phyloP scores from a whole-genome alignment of 2,329 filamentous ascomycete species.

The Trichoderma brevicompactum region DNA sequence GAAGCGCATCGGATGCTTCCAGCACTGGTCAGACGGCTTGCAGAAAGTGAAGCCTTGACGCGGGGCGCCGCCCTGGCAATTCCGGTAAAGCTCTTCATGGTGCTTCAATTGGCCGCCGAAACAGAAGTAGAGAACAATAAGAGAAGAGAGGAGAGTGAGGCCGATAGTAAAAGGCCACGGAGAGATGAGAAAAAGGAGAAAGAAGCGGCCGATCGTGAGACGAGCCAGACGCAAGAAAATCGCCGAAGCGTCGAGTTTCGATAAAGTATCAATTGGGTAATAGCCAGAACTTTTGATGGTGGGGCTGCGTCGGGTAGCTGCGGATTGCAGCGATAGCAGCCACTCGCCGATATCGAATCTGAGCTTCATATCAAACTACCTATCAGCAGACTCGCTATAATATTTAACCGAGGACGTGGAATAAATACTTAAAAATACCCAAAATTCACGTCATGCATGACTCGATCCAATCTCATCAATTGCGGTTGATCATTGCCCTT shows the following conservation, averaged over 20 bases:
- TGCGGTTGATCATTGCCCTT: background rate
- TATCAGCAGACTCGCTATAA: slow-evolving; percentile 5
- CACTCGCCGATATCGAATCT: slow-evolving; percentile 35
- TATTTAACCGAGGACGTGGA: slow-evolving; percentile 10
- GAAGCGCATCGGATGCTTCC: slow-evolving; percentile 40
- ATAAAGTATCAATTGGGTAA: slow-evolving; percentile 29
- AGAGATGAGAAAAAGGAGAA: slow-evolving; percentile 10
- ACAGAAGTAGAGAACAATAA: background rate
- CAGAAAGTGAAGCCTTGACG: slow-evolving; percentile 34
- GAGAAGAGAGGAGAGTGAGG: background rate
- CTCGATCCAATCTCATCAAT: background rate
- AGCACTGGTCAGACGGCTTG: slow-evolving; percentile 27
- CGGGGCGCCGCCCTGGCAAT: slow-evolving; percentile 40
- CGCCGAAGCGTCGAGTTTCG: slow-evolving; percentile 9
- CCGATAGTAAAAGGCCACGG: slow-evolving; percentile 13
- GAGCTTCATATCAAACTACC: background rate
- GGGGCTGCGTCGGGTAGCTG: slow-evolving; percentile 35
- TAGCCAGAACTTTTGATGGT: slow-evolving; percentile 30
- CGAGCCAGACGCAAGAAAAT: background rate
- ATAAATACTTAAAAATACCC: background rate
- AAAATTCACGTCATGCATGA: too few species aligned
- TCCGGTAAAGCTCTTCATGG: slow-evolving; percentile 42
- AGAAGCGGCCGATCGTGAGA: background rate
- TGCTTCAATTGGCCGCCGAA: slow-evolving; percentile 27
- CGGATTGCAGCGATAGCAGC: slow-evolving; percentile 25